Evolutionary conservation across 306 rosid species (phyloP).

Genomic region (Begonia masoniana): DNA sequence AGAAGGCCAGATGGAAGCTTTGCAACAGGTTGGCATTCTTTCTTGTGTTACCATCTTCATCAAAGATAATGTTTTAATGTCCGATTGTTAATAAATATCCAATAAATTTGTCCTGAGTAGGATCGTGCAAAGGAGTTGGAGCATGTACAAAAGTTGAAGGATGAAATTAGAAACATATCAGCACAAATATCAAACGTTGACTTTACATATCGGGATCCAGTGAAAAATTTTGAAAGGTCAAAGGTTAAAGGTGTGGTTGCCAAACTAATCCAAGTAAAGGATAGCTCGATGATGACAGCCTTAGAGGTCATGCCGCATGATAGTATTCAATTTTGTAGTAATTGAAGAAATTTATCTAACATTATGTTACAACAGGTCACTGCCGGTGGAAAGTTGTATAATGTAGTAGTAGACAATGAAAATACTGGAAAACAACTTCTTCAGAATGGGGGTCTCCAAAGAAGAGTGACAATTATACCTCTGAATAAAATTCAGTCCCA

Average conservation of each 20-base stretch:
- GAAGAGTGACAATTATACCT: conserved; percentile 94
- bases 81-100: conserved; percentile 7
- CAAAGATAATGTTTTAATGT: conserved; percentile 6
- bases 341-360: too few species aligned
- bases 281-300: conserved; percentile 74
- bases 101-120: conserved; percentile 22
- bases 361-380: conserved; percentile 40
- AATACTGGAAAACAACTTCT: conserved; percentile 77
- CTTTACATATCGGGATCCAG: conserved; percentile 67
- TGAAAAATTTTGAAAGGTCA: conserved; percentile 75
- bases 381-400: conserved; percentile 89
- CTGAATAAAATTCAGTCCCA: conserved; percentile 73
- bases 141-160: conserved; percentile 62
- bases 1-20: conserved; percentile 79
- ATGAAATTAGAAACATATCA: conserved; percentile 69
- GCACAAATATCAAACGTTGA: conserved; percentile 64
- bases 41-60: conserved; percentile 11
- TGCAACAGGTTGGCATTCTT: conserved; percentile 51
- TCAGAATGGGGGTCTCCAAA: conserved; percentile 77
- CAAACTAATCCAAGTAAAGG: conserved; percentile 82
- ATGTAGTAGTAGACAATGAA: conserved; percentile 90
- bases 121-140: conserved; percentile 66
- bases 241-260: conserved; percentile 96
- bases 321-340: too few species aligned
- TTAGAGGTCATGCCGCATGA: conserved; percentile 42